Base-by-base conservation (phyloP, 345 rosid genomes). In the Eutrema japonicum region DNA sequence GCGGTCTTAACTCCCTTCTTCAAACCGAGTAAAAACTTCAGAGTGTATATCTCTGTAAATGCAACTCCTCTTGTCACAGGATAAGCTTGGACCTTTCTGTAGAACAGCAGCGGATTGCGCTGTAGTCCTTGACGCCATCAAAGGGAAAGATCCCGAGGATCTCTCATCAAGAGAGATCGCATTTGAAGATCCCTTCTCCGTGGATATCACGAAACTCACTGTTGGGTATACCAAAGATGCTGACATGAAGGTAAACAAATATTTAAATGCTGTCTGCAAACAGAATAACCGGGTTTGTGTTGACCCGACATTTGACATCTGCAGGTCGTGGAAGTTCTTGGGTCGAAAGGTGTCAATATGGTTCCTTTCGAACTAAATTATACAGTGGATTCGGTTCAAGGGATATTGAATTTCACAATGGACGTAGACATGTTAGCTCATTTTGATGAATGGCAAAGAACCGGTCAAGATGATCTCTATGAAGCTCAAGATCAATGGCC, bases 401-500 rank as follows among this genome's bases (percentile, higher is more conserved):
- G 96, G 35, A 87, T 89, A 78, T 69, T 90, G 46, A 85, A 86
- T 65, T 88, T 93, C 80, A 93, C 93, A 2, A 89, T 93, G 96
- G 90, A 83, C 29, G 87, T 89, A 27, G 98, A 90, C 30, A 84
- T 89, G 93, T 58, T 90, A 78, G 88, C 92, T 66, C 96, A 90
- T 73, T 93, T 93, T 75, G 96, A 93, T 72, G 85, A 89, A 80
- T 93, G 97, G 93, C 96, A 93, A 73, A 86, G 96, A 64, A 61
- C 75, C 8, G 79, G 84, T 29, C 76, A 77, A 73, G 96, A 90
- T 11, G 90, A 87, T 77, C 73, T 56, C 14, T 93, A 86, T 61
- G 96, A 93, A 87, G 92, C 96, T 78, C 92, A 87, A 67, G 96
- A 89, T 49, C 98, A 93, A 79, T 93, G 98, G 96, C 97, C 97